Conservation (phyloP, 2,329 filamentous ascomycete genomes). For the Parafenestella ontariensis region DNA sequence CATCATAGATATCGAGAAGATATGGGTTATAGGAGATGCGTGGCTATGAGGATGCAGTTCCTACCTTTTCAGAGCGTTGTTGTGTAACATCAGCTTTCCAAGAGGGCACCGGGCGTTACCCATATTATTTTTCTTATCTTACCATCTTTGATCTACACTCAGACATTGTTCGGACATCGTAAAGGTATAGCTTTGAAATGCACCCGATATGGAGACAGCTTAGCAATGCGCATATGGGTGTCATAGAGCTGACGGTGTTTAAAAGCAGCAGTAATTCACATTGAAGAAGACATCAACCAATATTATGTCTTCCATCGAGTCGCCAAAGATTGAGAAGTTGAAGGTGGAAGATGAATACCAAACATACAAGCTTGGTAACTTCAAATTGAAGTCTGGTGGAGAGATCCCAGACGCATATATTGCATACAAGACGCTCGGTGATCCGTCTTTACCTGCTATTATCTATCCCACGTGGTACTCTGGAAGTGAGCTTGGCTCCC, state of each 20-base stretch:
- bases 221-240: neutral
- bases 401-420: constrained; percentile 70
- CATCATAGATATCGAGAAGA: neutral
- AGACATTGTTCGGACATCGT: too few relatives aligned
- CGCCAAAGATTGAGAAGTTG: constrained; percentile 13
- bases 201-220: too few relatives aligned
- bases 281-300: neutral
- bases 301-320: constrained; percentile 15
- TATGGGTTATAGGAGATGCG: neutral
- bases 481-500: constrained; percentile 53
- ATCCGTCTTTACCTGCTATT: constrained; percentile 67
- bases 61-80: neutral
- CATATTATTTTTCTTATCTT: too few relatives aligned
- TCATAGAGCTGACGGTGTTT: neutral
- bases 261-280: neutral
- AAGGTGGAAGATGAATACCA: constrained; percentile 51
- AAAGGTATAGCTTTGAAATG: too few relatives aligned
- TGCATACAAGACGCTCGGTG: constrained; percentile 79
- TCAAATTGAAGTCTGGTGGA: constrained; percentile 70
- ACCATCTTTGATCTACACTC: too few relatives aligned
- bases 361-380: constrained; percentile 69
- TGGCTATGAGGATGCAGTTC: neutral
- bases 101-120: too few relatives aligned
- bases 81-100: too few relatives aligned
- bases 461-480: constrained; percentile 82